Conservation (phyloP, 495 filamentous ascomycete species). For the Trichoderma reesei region DNA sequence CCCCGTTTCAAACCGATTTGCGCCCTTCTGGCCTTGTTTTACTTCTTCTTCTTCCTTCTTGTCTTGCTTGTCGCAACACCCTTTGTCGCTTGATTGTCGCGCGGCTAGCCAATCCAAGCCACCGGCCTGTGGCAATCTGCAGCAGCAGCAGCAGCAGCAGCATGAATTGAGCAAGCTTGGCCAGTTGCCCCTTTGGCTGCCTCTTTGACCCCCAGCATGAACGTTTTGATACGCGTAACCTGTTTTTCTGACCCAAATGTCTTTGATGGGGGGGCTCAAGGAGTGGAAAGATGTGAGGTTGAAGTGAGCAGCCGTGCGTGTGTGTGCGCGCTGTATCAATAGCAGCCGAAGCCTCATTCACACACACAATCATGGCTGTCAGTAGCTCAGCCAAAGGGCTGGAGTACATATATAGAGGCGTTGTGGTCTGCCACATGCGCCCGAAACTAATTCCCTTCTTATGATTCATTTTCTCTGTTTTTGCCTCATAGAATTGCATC, state of each 20-base stretch:
- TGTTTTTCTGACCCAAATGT: neutral
- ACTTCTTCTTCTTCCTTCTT: no score
- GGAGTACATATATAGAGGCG: neutral
- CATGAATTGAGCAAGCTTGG: neutral
- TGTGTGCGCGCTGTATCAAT: neutral
- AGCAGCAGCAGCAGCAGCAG: neutral
- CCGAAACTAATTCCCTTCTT: no score
- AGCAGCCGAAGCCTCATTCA: neutral
- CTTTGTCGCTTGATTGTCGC: neutral
- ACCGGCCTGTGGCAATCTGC: neutral
- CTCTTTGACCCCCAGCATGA: neutral
- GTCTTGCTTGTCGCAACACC: no score
- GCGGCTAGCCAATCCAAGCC: constrained; percentile 4
- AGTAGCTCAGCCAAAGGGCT: no score
- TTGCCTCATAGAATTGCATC: neutral
- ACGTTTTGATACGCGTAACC: neutral
- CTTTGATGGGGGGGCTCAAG: neutral
- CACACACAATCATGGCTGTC: neutral
- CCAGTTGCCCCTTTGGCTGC: neutral
- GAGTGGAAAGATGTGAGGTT: neutral
- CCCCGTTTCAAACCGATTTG: neutral
- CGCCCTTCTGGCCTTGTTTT: neutral
- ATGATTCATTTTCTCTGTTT: neutral
- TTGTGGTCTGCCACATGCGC: neutral
- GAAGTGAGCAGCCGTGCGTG: no score